Evolutionary conservation across 2,329 filamentous ascomycete species (phyloP), one percentile per base, ranked within the genome.

Genomic region (Sporothrix curviconia): DNA sequence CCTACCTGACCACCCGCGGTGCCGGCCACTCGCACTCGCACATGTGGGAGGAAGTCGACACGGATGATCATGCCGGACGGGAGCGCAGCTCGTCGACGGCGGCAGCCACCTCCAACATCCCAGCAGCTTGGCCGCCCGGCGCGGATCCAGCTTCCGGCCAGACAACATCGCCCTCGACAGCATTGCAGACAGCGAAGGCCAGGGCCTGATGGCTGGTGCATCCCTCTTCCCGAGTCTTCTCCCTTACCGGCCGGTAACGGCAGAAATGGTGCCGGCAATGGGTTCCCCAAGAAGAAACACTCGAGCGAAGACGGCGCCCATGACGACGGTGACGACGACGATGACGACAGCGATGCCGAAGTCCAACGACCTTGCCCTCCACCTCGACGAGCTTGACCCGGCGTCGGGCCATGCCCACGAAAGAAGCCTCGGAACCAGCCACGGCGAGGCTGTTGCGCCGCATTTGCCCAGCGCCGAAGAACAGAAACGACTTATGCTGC

Each of bases 1-100:
- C 94, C 74, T 90, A 91, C 69, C 85, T 97, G 64, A 91, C 90
- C 0, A 87, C 86, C 2, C 73, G 82, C 56, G 83, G 83, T 43
- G 84, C 83, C 1, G 77, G 81, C 1, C 83, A 84, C 65, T 80
- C 80, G 1, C 80, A 85, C 65, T 78, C 79, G 1, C 82, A 85
- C 32, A 75, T 71, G 34, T 80, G 77, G 72, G 77, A 79, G 34
- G 75, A 77, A 3, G 73, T 76, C 2, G 69, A 74, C n/a, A 66
- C 68, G 28, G 72, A 72, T 12, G 70, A 59, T 5, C 11, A 30
- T 25, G 52, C 66, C 59, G 57, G 59, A 7, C 62, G 63, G 12
- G 14, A 11, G 7, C 44, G 42, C 52, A 25, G 19, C 25, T 22
- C 15, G 17, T 36, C 36, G 7, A 30, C 37, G 1, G 42, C 40